phyloP scores from a whole-genome alignment of 495 filamentous ascomycete genomes.

The Penicillium ucsense region DNA sequence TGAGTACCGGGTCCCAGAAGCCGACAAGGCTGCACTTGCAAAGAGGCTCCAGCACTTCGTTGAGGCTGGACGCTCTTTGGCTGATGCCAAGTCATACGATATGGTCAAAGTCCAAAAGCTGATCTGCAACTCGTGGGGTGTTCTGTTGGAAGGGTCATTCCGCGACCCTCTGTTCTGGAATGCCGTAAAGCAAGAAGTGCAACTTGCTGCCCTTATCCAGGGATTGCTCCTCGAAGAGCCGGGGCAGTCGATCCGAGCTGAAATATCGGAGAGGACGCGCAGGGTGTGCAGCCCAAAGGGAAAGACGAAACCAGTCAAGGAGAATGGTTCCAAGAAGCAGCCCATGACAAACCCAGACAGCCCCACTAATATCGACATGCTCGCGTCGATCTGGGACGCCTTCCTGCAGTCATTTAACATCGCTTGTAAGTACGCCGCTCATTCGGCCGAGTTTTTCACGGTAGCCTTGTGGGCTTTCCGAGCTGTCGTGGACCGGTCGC shows the following conservation, averaged over 20 bases:
- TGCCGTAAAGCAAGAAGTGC: constrained; percentile 36
- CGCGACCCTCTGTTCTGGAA: constrained; percentile 50
- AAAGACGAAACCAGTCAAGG: constrained; percentile 15
- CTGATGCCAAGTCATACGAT: background rate
- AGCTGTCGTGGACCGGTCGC: constrained; percentile 41
- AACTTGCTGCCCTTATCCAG: constrained; percentile 33
- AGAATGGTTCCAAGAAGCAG: background rate
- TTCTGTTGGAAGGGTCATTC: constrained; percentile 55
- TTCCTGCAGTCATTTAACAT: constrained; percentile 41
- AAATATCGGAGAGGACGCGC: constrained; percentile 28
- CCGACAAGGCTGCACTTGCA: constrained; percentile 16
- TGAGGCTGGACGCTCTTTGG: constrained; percentile 14
- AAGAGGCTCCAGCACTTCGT: constrained; percentile 24
- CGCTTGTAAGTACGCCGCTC: constrained; percentile 28
- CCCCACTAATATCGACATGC: constrained; percentile 28
- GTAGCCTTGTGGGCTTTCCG: constrained; percentile 43
- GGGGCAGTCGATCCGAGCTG: constrained; percentile 23
- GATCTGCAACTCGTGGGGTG: constrained; percentile 48
- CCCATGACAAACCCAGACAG: constrained; percentile 9
- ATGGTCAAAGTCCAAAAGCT: constrained; percentile 20
- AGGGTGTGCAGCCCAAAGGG: constrained; percentile 22
- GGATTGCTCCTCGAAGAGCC: constrained; percentile 27
- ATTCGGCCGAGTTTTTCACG: constrained; percentile 49
- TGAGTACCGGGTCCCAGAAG: constrained; percentile 4
- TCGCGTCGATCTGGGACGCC: constrained; percentile 42